These are phyloP conservation scores for Trypanosoma grayi DNA, from an alignment of 208 protist genomes.

Conservation along the genomic window DNA sequence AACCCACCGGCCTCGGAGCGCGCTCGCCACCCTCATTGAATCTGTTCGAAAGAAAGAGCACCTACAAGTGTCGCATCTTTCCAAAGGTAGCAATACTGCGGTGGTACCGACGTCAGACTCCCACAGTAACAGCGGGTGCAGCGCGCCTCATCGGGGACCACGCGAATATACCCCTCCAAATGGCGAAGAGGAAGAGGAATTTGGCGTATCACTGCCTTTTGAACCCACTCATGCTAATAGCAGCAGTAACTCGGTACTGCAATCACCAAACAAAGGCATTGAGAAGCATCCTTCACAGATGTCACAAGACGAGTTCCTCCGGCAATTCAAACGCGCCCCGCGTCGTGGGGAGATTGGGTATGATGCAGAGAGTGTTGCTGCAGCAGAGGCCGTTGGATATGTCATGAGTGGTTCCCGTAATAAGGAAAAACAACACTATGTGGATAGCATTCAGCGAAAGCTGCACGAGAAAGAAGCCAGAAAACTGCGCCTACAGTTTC, in stretches of 20 bases:
- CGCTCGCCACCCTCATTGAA: constrained; percentile 20
- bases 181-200: constrained; percentile 37
- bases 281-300: constrained; percentile 88
- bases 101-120: not conserved
- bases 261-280: constrained; percentile 6
- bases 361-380: constrained; percentile 70
- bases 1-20: not conserved
- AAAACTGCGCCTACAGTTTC: constrained; percentile 87
- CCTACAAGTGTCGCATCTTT: not conserved
- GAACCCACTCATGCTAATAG: not conserved
- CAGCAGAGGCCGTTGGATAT: constrained; percentile 83
- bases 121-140: not conserved
- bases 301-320: constrained; percentile 82
- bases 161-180: not conserved
- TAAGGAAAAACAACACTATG: constrained; percentile 75
- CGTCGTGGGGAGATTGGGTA: constrained; percentile 86
- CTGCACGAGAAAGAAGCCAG: constrained; percentile 87
- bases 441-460: constrained; percentile 83
- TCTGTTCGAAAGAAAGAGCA: constrained; percentile 14
- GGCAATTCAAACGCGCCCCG: constrained; percentile 85
- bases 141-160: not conserved
- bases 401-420: constrained; percentile 91
- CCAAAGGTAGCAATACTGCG: not conserved
- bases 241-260: not conserved
- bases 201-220: constrained; percentile 35